Evolutionary conservation across 2,329 filamentous ascomycete genomes (phyloP), one percentile per base, ranked within the genome.

Genomic region (Nigrospora osmanthi): DNA sequence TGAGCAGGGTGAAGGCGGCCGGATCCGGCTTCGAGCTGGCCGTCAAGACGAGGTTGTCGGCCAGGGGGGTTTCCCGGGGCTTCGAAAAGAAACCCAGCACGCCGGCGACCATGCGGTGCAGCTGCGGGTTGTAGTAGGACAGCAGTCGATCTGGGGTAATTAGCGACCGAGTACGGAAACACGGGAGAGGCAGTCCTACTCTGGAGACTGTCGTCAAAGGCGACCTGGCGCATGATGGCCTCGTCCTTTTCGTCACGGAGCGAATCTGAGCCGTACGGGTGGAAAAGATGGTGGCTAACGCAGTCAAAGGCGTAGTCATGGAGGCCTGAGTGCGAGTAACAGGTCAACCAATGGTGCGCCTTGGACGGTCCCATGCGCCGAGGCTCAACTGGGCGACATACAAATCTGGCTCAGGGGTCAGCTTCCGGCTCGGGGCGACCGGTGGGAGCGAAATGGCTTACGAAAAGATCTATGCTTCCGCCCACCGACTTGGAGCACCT

Each of bases 301-400:
- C 82, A 84, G 55, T 87, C 83, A 43, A 85, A 78, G 1, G 83
- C 82, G 57, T 83, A 87, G 23, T 81, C 75, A 50, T 87, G 83
- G 2, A 86, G 65, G 17, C 62, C 67, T 59, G 53, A 14, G 5
- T 38, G 30, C 23, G 33, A 16, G 12, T 11, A 13, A n/a, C n/a
- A 4, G 43, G n/a, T 55, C 58, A 55, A 28, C 7, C 23, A 28
- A 28, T 6, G 2, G 23, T 7, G 5, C 23, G 5, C 23, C 9
- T 6, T 10, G 23, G 6, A 10, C 23, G 23, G 23, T 10, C 56
- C 55, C 56, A 38, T 11, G 7, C 11, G 12, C 10, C 9, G 34
- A 7, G 23, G 23, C 23, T 28, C 23, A 28, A 28, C 23, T 7
- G 23, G 23, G 35, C 54, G 40, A 56, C 53, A 12, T 39, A 48